Evolutionary conservation across 345 rosid genomes (phyloP), one percentile per base, ranked within the genome.

Genomic region (Gossypioides kirkii): DNA sequence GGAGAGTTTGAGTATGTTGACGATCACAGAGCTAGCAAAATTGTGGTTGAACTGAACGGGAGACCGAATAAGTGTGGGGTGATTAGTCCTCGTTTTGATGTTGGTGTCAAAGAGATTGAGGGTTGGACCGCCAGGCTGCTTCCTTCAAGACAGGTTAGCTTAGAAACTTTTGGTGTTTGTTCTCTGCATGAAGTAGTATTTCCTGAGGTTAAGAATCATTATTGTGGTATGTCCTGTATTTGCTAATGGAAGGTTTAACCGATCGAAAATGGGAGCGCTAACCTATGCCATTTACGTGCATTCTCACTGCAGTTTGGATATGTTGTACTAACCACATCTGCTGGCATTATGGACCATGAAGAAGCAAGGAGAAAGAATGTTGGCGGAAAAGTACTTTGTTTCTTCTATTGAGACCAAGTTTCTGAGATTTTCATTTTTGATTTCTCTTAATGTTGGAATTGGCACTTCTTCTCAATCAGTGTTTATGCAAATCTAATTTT

Each of bases 281-380:
- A 1, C 0, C 36, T 22, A 22, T 22, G 61, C 13, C 41, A 59
- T 26, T n/a, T 16, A 61, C 38, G 6, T 69, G 38, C 13, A 78
- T 28, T 11, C 60, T n/a, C 3, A 52, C 32, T 78, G 85, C 88
- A 90, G 93, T 88, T 90, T 76, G 96, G 96, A 18, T 90, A 84
- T 70, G 88, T 90, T 70, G 93, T 90, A 76, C 76, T 90, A 80
- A 90, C 96, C 2, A 90, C 96, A 58, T 90, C 96, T 20, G 92
- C 93, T 10, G 93, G 96, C 50, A 90, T 90, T 81, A 88, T 90
- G 96, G 96, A 90, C 82, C 96, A 88, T 20, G 96, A 90, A 76
- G 96, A 90, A 83, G 93, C 96, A 0, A 88, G 91, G 69, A 88
- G 96, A 77, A 90, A 90, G 91, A 90, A 90, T 62, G 95, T 86